Evolutionary conservation across 768 basidiomycete species (phyloP), one percentile per base, ranked within the genome.

Genomic region (Harrya chromipes): DNA sequence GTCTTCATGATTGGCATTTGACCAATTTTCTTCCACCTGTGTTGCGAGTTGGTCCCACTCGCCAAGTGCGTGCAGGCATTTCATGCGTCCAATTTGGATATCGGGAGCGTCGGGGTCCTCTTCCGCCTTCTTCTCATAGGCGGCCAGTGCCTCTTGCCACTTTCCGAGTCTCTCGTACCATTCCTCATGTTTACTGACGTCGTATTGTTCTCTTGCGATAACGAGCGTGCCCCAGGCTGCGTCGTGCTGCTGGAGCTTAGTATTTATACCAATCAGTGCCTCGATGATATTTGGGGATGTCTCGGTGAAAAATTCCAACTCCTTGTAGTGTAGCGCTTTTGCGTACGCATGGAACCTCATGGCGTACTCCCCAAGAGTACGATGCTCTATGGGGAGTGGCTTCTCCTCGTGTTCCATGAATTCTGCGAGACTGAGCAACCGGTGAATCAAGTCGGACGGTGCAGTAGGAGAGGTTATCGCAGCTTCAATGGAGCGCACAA

Each of bases 361-460:
- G 0, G 97, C 94, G 62, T 94, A 93, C 61, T 94, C 90, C 33
- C 95, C 97, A 13, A 98, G 80, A 12, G 90, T 91, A 44, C 90
- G 82, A 58, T 94, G 86, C 59, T 97, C 93, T 52, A 98, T 97
- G 2, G 93, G 93, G 1, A 98, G 75, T 1, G 90, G 81, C 62
- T 95, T 95, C 62, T 98, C 97, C 69, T 98, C 94, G 58, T 97
- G 95, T 67, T 98, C 97, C 90, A 98, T 95, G 67, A 98, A 98
- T 65, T 99, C 97, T 4, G 94, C 94, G 21, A 98, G 79, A 67
- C 94, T 94, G 47, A 99, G 79, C 14, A 98, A 72, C 21, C 90
- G 81, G 64, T 97, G 91, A 17, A 95, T 88, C 24, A 98, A 77
- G 40, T 98, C 95, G 2, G 90, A 78, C 2, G 94, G 91, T 4